A percentile compares a stretch with the other conserved stretches of the same genome.
phyloP scores from a whole-genome alignment of 2,329 filamentous ascomycete genomes.

The Penicillium hordei region DNA sequence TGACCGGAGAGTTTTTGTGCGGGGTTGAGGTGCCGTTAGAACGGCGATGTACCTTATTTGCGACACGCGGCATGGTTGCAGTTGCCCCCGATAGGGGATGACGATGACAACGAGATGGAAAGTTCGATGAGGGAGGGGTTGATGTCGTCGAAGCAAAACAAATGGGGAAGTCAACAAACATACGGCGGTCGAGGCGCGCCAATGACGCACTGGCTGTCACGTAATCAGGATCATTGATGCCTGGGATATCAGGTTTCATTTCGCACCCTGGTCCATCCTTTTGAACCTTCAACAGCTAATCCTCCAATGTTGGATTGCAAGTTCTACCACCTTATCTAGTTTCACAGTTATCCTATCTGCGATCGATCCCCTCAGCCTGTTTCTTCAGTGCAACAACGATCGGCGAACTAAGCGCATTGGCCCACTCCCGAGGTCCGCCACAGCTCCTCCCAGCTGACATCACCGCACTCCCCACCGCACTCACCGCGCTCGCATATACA shows the following conservation, averaged over 20 bases:
- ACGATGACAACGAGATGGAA: conserved; percentile 14
- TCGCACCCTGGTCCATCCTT: not conserved
- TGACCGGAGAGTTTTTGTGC: conserved; percentile 53
- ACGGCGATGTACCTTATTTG: conserved; percentile 48
- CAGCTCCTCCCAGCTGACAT: conserved; percentile 24
- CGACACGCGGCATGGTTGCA: conserved; percentile 57
- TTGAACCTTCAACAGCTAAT: not conserved
- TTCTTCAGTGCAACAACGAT: conserved; percentile 2
- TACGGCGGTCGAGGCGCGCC: conserved; percentile 31
- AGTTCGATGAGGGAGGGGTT: conserved; percentile 17
- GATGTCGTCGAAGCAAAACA: conserved; percentile 23
- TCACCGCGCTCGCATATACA: conserved; percentile 10
- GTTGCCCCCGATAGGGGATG: conserved; percentile 30
- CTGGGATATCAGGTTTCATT: conserved; percentile 2
- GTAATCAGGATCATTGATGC: not conserved
- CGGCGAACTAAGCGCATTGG: conserved; percentile 16
- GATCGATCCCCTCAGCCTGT: not conserved
- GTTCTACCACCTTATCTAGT: not conserved
- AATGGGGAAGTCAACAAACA: conserved; percentile 38
- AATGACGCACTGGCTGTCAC: conserved; percentile 19
- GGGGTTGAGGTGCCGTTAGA: conserved; percentile 51
- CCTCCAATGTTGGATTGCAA: not conserved
- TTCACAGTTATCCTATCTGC: not conserved
- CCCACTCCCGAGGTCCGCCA: conserved; percentile 18
- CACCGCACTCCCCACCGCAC: conserved; percentile 24